Evolutionary conservation across 1,284 basidiomycete genomes (phyloP).

Genomic region (Trichosporon sp.): DNA sequence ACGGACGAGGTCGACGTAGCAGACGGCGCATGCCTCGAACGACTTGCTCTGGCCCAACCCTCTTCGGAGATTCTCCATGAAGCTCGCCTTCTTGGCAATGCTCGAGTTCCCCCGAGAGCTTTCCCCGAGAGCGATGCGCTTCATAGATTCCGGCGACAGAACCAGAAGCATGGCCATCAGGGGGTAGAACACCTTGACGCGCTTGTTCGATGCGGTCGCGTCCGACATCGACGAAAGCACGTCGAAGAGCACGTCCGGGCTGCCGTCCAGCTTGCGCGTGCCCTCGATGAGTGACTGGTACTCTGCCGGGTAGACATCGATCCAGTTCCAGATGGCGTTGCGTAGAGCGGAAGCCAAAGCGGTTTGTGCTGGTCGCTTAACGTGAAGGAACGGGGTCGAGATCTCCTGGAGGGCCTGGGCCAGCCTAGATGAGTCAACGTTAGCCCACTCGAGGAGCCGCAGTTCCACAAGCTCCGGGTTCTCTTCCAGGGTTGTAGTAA

Average conservation of each 20-base stretch:
- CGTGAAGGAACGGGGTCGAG: slow-evolving; percentile 78
- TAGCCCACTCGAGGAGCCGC: slow-evolving; percentile 57
- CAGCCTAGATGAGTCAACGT: slow-evolving; percentile 54
- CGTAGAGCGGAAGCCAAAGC: slow-evolving; percentile 75
- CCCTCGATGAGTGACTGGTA: slow-evolving; percentile 71
- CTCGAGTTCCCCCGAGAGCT: slow-evolving; percentile 40
- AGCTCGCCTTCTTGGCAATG: slow-evolving; percentile 56
- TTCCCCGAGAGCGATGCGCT: slow-evolving; percentile 56
- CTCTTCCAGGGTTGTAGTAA: slow-evolving; percentile 57
- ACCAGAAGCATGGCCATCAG: slow-evolving; percentile 75
- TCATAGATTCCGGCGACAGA: slow-evolving; percentile 74
- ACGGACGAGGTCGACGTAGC: slow-evolving; percentile 77
- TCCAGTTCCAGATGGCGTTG: slow-evolving; percentile 88
- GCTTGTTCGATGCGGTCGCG: slow-evolving; percentile 47
- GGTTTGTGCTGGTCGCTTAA: slow-evolving; percentile 73
- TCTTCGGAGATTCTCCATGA: slow-evolving; percentile 57
- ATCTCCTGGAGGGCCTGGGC: slow-evolving; percentile 63
- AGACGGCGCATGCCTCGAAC: slow-evolving; percentile 59
- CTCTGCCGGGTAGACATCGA: slow-evolving; percentile 77
- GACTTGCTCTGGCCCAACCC: slow-evolving; percentile 43
- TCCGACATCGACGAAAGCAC: slow-evolving; percentile 67
- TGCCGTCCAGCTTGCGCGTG: slow-evolving; percentile 71
- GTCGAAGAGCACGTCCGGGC: slow-evolving; percentile 81
- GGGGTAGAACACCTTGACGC: slow-evolving; percentile 70
- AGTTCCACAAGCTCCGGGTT: slow-evolving; percentile 61